Conservation (phyloP, 257 asterid species). For the Penstemon barbatus region DNA sequence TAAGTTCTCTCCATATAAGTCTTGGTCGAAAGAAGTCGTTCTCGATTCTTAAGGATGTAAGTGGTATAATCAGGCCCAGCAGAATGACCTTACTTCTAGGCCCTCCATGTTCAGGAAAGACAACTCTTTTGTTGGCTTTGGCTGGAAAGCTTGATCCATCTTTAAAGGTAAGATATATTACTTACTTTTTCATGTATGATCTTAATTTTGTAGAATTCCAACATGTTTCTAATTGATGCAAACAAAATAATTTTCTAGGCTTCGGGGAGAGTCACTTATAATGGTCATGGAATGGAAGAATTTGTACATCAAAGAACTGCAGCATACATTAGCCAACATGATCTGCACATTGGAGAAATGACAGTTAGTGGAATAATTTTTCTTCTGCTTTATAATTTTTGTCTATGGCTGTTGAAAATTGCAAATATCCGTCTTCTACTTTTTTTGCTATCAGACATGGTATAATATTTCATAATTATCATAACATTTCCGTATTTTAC, state of each 20-base stretch:
- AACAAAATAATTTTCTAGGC: constrained; percentile 21
- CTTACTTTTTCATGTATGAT: too few relatives aligned
- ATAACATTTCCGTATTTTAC: too few relatives aligned
- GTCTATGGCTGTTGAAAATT: too few relatives aligned
- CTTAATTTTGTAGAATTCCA: too few relatives aligned
- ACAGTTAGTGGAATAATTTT: constrained; percentile 56
- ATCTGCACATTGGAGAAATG: constrained; percentile 72
- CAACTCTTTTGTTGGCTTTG: constrained; percentile 9
- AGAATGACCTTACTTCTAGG: constrained; percentile 21
- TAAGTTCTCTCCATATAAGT: too few relatives aligned
- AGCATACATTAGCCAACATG: constrained; percentile 67
- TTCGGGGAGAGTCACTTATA: constrained; percentile 53
- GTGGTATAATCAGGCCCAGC: not conserved
- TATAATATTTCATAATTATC: too few relatives aligned
- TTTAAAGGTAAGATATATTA: not conserved
- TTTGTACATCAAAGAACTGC: constrained; percentile 64
- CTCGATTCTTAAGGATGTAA: not conserved
- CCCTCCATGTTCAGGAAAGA: constrained; percentile 13
- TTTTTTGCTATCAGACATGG: too few relatives aligned
- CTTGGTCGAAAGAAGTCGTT: too few relatives aligned
- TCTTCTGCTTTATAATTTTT: too few relatives aligned
- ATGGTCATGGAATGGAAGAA: constrained; percentile 59
- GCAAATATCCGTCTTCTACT: too few relatives aligned
- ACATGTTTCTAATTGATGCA: too few relatives aligned
- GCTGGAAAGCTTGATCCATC: constrained; percentile 17